These are phyloP conservation scores for Ophiorrhiza pumila DNA, from an alignment of 257 asterid species.

Conservation along the genomic window DNA sequence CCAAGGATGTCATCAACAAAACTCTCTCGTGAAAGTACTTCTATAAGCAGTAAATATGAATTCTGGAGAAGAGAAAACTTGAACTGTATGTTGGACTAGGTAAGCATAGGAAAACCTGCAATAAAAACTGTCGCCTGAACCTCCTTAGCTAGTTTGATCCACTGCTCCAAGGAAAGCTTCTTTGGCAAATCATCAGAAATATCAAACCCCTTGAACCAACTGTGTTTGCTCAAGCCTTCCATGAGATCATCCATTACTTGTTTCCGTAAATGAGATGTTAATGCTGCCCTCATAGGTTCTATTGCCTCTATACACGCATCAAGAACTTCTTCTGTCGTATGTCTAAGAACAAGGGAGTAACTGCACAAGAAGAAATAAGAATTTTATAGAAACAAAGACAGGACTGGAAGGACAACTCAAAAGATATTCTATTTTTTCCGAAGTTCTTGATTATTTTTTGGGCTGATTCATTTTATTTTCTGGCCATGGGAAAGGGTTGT, in stretches of 20 bases:
- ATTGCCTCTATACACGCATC: conserved; percentile 88
- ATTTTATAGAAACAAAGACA: neutral
- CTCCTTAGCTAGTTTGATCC: conserved; percentile 80
- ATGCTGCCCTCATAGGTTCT: conserved; percentile 66
- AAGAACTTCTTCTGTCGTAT: conserved; percentile 90
- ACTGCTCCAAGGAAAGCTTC: conserved; percentile 56
- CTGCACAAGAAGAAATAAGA: conserved; percentile 37
- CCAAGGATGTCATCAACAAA: neutral
- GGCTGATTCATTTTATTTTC: neutral
- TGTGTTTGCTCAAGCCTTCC: conserved; percentile 60
- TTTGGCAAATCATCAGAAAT: conserved; percentile 66
- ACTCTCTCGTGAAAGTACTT: no score
- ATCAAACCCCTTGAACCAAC: conserved; percentile 81
- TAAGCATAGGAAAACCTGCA: conserved; percentile 49
- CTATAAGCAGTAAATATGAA: no score
- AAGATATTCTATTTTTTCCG: neutral
- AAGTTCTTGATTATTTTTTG: neutral
- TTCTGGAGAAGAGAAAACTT: no score
- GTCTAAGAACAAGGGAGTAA: conserved; percentile 84
- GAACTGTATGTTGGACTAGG: neutral
- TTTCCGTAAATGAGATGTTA: conserved; percentile 67
- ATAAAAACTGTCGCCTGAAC: conserved; percentile 74
- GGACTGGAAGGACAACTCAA: neutral
- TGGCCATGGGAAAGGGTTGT: neutral
- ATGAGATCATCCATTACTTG: conserved; percentile 69